Conservation (phyloP, 2,329 filamentous ascomycete species). For the Didymellaceae sp. region DNA sequence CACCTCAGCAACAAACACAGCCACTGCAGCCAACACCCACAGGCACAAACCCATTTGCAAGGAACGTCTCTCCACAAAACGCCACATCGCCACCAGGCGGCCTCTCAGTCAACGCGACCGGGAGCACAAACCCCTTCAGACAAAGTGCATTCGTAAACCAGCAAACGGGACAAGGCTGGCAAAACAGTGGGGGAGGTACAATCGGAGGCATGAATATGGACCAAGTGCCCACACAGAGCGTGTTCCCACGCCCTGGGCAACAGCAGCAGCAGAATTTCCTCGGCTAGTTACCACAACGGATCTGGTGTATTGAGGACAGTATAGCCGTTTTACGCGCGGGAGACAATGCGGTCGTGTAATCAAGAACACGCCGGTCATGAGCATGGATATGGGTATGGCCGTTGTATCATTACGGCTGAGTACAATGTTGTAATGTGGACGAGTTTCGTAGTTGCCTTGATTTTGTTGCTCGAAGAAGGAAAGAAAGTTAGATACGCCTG, state of each 20-base stretch:
- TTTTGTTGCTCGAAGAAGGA: not conserved
- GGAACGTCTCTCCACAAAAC: slow-evolving; percentile 55
- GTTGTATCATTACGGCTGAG: slow-evolving; percentile 3
- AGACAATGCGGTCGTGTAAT: slow-evolving; percentile 9
- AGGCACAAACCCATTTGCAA: slow-evolving; percentile 75
- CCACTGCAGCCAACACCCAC: slow-evolving; percentile 65
- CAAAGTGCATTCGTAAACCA: slow-evolving; percentile 91
- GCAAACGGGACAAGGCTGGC: slow-evolving; percentile 86
- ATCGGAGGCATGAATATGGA: slow-evolving; percentile 78
- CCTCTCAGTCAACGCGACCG: slow-evolving; percentile 76
- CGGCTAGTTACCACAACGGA: slow-evolving; percentile 23
- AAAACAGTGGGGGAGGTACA: slow-evolving; percentile 75
- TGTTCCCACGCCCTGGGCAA: slow-evolving; percentile 82
- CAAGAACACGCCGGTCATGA: not conserved
- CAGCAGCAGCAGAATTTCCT: slow-evolving; percentile 39
- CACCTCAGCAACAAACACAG: slow-evolving; percentile 46
- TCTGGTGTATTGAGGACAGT: not conserved
- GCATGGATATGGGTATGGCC: not conserved
- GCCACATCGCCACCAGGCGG: slow-evolving; percentile 38
- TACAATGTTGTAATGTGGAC: slow-evolving; percentile 1
- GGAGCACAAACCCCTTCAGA: slow-evolving; percentile 92
- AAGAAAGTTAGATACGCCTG: slow-evolving; percentile 3
- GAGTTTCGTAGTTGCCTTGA: slow-evolving; percentile 1
- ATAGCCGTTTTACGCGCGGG: not conserved
- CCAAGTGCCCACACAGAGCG: slow-evolving; percentile 76